A percentile compares a stretch with the other conserved stretches of the same genome.
These are phyloP conservation scores for Paspalum vaginatum DNA, from an alignment of 176 grass and related monocot species.

Conservation along the genomic window DNA sequence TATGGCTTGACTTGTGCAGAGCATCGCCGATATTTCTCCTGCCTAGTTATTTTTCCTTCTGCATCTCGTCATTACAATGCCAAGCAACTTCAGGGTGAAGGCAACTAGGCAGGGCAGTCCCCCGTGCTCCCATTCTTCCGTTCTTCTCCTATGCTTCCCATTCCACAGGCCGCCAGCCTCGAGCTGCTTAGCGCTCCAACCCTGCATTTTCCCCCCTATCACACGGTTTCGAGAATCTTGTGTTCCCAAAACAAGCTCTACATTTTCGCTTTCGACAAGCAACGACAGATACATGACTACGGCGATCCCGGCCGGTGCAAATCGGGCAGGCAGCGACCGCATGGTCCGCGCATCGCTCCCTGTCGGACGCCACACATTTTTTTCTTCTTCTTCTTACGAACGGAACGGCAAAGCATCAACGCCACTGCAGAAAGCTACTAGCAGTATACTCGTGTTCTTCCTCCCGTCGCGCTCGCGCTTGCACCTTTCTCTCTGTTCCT, in stretches of 20 bases:
- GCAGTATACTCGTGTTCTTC: too few relatives aligned
- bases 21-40: background rate
- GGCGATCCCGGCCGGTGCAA: background rate
- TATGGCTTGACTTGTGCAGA: background rate
- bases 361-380: constrained; percentile 25
- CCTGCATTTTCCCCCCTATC: too few relatives aligned
- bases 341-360: constrained; percentile 28
- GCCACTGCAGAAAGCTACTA: background rate
- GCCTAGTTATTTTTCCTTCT: too few relatives aligned
- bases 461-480: background rate
- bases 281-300: too few relatives aligned
- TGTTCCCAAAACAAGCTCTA: too few relatives aligned
- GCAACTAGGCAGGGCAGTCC: too few relatives aligned
- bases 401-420: constrained; percentile 29
- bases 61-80: background rate
- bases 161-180: too few relatives aligned
- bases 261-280: too few relatives aligned
- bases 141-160: too few relatives aligned
- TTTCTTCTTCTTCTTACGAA: background rate
- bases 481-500: background rate
- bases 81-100: constrained; percentile 1
- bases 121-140: too few relatives aligned
- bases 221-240: too few relatives aligned
- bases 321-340: constrained; percentile 8
- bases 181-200: too few relatives aligned